phyloP scores from a whole-genome alignment of 306 rosid species.

The Cajanus cajan region DNA sequence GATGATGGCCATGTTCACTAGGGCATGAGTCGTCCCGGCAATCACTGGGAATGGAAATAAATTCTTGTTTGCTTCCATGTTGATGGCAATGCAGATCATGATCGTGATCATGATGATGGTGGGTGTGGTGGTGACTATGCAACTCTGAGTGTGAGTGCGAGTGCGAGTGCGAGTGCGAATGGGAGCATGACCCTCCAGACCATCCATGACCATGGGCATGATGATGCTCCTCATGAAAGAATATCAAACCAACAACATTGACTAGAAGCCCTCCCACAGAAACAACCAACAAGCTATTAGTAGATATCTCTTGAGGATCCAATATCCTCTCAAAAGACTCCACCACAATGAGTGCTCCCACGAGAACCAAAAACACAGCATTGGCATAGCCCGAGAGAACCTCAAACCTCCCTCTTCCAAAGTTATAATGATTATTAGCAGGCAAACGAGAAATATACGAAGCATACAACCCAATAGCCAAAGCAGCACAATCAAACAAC shows the following conservation, averaged over 20 bases:
- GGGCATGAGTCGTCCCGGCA: slow-evolving; percentile 40
- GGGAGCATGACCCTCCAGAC: slow-evolving; percentile 63
- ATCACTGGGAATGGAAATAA: slow-evolving; percentile 41
- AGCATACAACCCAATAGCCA: slow-evolving; percentile 94
- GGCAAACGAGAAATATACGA: slow-evolving; percentile 92
- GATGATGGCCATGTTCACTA: slow-evolving; percentile 33
- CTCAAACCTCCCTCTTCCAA: slow-evolving; percentile 93
- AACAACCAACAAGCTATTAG: slow-evolving; percentile 71
- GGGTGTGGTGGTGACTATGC: slow-evolving; percentile 34
- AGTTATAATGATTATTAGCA: slow-evolving; percentile 72
- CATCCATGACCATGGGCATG: slow-evolving; percentile 95
- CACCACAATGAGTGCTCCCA: slow-evolving; percentile 83
- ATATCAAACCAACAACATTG: slow-evolving; percentile 79
- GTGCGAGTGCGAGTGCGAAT: slow-evolving; percentile 52
- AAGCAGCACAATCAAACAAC: slow-evolving; percentile 99
- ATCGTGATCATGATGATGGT: slow-evolving; percentile 34
- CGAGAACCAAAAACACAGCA: slow-evolving; percentile 91
- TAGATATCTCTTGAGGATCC: slow-evolving; percentile 92
- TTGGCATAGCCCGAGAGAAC: slow-evolving; percentile 85
- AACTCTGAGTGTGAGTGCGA: slow-evolving; percentile 39
- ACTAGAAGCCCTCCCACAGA: slow-evolving; percentile 88
- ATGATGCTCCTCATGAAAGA: slow-evolving; percentile 97
- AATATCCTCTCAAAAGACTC: slow-evolving; percentile 93
- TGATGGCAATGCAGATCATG: not conserved
- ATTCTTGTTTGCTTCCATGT: slow-evolving; percentile 37